Base-by-base conservation (phyloP, 176 grass and related monocot genomes). In the Eleusine coracana region DNA sequence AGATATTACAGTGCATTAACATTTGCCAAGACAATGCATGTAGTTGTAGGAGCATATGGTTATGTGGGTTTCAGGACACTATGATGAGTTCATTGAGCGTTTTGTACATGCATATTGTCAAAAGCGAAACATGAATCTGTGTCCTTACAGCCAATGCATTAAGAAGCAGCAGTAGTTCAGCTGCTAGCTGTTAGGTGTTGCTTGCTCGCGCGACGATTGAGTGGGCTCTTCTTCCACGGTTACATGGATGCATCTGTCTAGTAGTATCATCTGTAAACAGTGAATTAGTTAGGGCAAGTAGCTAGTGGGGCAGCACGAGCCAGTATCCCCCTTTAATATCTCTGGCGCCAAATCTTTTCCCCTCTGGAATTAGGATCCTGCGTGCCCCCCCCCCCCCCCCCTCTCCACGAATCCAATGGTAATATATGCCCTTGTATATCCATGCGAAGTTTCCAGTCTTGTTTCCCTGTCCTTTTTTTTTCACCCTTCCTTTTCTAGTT, bases 391-490 rank as follows among this genome's bases (percentile, higher is more conserved):
- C 17, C 5, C 74, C 54, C n/a, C 5, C 65, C n/a, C n/a, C n/a
- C n/a, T n/a, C n/a, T n/a, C n/a, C n/a, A n/a, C 59, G 69, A 86
- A 87, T 87, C 75, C 70, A 61, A 62, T 75, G 63, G 69, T 37
- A 66, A 86, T 56, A 56, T 56, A 17, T 74, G 70, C 77, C 27
- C 49, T 72, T 63, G 55, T 70, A 40, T 46, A 21, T 62, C 42
- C 70, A 70, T 51, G 44, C 63, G 76, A 31, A 75, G 51, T 70
- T 44, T 48, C 28, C 36, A 44, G 6, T 46, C 40, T 74, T 73
- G 59, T 73, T 74, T 25, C 37, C 62, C 29, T 73, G 39, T 21
- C 45, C 65, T 21, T 5, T 39, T 58, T 44, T 8, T 63, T 25
- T 3, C 0, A 14, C 7, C 18, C 42, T 6, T 52, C 42, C 28